Percentiles rank a stretch among this genome's conserved stretches.
phyloP scores from a whole-genome alignment of 2,329 filamentous ascomycete genomes.

The Colletotrichum spaethianum region DNA sequence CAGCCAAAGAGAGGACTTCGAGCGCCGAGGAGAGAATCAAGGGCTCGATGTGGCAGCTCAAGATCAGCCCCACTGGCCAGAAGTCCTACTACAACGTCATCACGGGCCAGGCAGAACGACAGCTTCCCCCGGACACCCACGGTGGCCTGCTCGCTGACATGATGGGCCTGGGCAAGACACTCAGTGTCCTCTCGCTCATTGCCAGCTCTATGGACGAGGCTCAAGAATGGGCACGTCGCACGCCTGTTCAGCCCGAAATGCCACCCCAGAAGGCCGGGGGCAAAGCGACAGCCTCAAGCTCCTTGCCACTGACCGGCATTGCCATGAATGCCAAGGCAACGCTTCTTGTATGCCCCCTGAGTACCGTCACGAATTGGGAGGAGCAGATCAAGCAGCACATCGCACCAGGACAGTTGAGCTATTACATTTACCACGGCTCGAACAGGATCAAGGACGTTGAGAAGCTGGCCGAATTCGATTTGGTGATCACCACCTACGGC shows the following conservation, averaged over 20 bases:
- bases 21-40: slow-evolving; percentile 72
- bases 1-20: slow-evolving; percentile 76
- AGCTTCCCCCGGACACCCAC: slow-evolving; percentile 75
- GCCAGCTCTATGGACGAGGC: slow-evolving; percentile 76
- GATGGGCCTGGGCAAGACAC: slow-evolving; percentile 90
- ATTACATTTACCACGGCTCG: slow-evolving; percentile 89
- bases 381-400: slow-evolving; percentile 91
- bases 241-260: slow-evolving; percentile 64
- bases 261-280: slow-evolving; percentile 54
- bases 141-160: slow-evolving; percentile 87
- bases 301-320: slow-evolving; percentile 66
- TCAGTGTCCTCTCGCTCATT: slow-evolving; percentile 88
- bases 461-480: slow-evolving; percentile 80
- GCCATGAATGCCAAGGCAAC: slow-evolving; percentile 82
- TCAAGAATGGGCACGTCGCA: slow-evolving; percentile 69
- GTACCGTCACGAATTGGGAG: slow-evolving; percentile 94
- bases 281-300: slow-evolving; percentile 54
- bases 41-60: slow-evolving; percentile 83
- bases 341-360: slow-evolving; percentile 89
- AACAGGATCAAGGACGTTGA: slow-evolving; percentile 79
- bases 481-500: slow-evolving; percentile 94
- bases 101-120: slow-evolving; percentile 75
- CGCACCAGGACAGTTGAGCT: slow-evolving; percentile 73
- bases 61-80: slow-evolving; percentile 64
- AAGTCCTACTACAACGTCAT: slow-evolving; percentile 86